Percentiles rank a stretch among this genome's conserved stretches.
phyloP scores from a whole-genome alignment of 2,329 filamentous ascomycete species.

The Ascochyta viciae-villosae region DNA sequence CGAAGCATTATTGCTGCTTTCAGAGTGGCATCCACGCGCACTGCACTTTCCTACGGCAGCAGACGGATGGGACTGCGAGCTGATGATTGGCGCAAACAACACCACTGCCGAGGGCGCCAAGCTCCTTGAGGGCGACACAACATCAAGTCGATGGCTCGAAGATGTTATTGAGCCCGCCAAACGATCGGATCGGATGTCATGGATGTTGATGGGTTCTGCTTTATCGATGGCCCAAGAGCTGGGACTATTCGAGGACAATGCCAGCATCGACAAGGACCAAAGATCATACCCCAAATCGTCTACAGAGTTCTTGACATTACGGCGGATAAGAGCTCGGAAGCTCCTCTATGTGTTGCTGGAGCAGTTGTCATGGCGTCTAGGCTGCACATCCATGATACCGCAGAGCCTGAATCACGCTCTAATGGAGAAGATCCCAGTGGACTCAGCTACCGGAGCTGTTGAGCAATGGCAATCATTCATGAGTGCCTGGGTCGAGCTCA shows the following conservation, averaged over 20 bases:
- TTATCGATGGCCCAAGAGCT: conserved; percentile 61
- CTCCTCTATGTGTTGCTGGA: conserved; percentile 57
- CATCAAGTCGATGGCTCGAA: conserved; percentile 57
- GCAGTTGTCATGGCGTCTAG: conserved; percentile 60
- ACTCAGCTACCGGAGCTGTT: conserved; percentile 44
- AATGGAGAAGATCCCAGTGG: conserved; percentile 50
- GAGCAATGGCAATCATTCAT: conserved; percentile 61
- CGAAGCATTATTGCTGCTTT: conserved; percentile 61
- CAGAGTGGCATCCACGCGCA: conserved; percentile 64
- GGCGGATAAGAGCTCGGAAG: conserved; percentile 45
- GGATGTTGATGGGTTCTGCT: conserved; percentile 65
- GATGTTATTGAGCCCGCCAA: conserved; percentile 63
- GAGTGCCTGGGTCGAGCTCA: conserved; percentile 57
- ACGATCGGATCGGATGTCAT: conserved; percentile 65
- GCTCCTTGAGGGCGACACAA: conserved; percentile 45
- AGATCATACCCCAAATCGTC: conserved; percentile 44
- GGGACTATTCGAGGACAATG: conserved; percentile 56
- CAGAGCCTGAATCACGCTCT: conserved; percentile 52
- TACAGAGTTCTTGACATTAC: conserved; percentile 38
- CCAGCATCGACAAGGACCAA: conserved; percentile 46
- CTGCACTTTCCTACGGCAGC: conserved; percentile 61
- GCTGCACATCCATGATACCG: conserved; percentile 60
- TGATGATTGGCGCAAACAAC: conserved; percentile 54
- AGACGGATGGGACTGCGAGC: conserved; percentile 64
- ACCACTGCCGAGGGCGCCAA: conserved; percentile 46